A percentile compares a stretch with the other conserved stretches of the same genome.
Conservation (phyloP, 371 early-diverging fungal genomes). For the Rhizopus microsporus region DNA sequence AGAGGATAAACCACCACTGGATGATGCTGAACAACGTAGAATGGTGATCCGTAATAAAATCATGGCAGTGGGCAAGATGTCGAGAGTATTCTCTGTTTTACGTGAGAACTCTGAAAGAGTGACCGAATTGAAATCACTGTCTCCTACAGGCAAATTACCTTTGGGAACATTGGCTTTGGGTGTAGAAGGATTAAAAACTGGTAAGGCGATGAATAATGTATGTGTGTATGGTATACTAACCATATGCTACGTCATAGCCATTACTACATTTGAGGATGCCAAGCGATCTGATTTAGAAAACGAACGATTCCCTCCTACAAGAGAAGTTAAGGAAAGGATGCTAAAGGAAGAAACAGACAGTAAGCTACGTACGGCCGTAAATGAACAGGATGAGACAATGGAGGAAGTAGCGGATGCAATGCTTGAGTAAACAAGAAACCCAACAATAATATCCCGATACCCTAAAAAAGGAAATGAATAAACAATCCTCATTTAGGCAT, state of each 20-base stretch:
- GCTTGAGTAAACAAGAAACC: constrained; percentile 11
- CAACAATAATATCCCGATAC: not conserved
- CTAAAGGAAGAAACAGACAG: constrained; percentile 53
- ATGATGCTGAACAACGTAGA: constrained; percentile 24
- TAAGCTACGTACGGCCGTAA: constrained; percentile 48
- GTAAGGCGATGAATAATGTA: constrained; percentile 14
- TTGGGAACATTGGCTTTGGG: constrained; percentile 37
- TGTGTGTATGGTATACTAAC: constrained; percentile 1
- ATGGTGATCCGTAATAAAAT: constrained; percentile 44
- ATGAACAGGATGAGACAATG: constrained; percentile 43
- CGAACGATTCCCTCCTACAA: constrained; percentile 87
- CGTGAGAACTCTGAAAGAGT: constrained; percentile 41
- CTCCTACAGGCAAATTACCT: constrained; percentile 34
- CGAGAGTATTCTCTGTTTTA: constrained; percentile 34
- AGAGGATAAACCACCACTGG: constrained; percentile 11
- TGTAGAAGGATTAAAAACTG: constrained; percentile 38
- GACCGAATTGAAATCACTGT: constrained; percentile 35
- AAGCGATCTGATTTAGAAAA: constrained; percentile 86
- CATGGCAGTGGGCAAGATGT: constrained; percentile 43
- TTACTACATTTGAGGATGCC: constrained; percentile 93
- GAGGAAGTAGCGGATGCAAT: constrained; percentile 52
- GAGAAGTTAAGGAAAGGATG: constrained; percentile 50
- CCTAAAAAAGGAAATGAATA: constrained; percentile 4
- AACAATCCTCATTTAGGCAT: constrained; percentile 3
- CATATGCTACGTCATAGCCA: constrained; percentile 48